Evolutionary conservation across 805 yeast genomes (phyloP).

Genomic region (Saturnispora ahearnii): DNA sequence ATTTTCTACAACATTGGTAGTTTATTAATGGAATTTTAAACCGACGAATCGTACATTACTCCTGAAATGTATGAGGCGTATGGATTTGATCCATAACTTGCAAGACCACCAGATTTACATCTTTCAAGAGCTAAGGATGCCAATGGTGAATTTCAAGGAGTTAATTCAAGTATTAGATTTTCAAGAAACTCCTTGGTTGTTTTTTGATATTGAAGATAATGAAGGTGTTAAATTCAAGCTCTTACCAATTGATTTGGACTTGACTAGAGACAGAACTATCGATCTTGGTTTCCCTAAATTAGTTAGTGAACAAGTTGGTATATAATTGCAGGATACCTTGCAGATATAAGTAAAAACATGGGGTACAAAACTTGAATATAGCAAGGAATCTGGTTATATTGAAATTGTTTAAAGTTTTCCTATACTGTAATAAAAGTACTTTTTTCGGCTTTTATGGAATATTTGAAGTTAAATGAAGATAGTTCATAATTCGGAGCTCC

Average conservation of each 20-base stretch:
- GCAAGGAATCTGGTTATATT: slow-evolving; percentile 18
- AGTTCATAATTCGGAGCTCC: no score
- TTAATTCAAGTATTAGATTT: slow-evolving; percentile 20
- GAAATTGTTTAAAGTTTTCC: background rate
- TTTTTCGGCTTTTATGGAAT: no score
- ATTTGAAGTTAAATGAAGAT: no score
- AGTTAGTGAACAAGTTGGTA: slow-evolving; percentile 18
- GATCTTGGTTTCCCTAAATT: slow-evolving; percentile 23
- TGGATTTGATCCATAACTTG: slow-evolving; percentile 16
- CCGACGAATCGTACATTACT: slow-evolving; percentile 20
- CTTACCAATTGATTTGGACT: slow-evolving; percentile 22
- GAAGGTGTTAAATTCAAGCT: slow-evolving; percentile 17
- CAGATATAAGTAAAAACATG: slow-evolving; percentile 18
- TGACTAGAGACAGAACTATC: slow-evolving; percentile 18
- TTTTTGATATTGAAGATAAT: slow-evolving; percentile 15
- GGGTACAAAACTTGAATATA: slow-evolving; percentile 20
- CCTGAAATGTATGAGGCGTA: slow-evolving; percentile 23
- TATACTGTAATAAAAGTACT: no score
- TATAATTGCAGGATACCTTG: slow-evolving; percentile 20
- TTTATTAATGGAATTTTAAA: slow-evolving; percentile 23
- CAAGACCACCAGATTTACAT: slow-evolving; percentile 24
- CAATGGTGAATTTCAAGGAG: slow-evolving; percentile 21
- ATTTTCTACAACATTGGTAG: slow-evolving; percentile 24
- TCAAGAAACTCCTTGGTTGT: slow-evolving; percentile 22
- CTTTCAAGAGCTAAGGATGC: slow-evolving; percentile 21